phyloP scores from a whole-genome alignment of 768 basidiomycete genomes.

The Lactifluus pinguis region DNA sequence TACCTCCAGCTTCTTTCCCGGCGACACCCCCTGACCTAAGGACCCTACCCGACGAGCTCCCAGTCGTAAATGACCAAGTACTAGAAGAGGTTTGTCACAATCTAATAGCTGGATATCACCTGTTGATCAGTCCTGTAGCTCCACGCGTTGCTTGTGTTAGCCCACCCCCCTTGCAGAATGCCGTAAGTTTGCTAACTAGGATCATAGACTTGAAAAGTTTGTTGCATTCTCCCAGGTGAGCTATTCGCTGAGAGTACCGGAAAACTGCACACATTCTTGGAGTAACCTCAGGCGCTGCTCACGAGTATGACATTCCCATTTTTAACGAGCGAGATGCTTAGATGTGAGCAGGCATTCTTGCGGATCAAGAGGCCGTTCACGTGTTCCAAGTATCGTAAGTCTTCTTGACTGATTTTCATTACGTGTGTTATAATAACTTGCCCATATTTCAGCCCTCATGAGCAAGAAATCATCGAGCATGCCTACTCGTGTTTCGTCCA shows the following conservation, averaged over 20 bases:
- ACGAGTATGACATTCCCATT: background rate
- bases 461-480: constrained; percentile 18
- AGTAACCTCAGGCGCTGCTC: constrained; percentile 6
- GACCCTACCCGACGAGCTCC: constrained; percentile 16
- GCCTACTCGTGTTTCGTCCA: constrained; percentile 16
- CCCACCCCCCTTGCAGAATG: background rate
- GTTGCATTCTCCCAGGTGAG: constrained; percentile 24
- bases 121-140: constrained; percentile 29
- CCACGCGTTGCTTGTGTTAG: constrained; percentile 50
- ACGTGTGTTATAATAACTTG: no score
- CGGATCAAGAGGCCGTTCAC: constrained; percentile 13
- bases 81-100: constrained; percentile 35
- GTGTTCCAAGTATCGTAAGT: constrained; percentile 19
- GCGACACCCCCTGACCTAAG: constrained; percentile 22
- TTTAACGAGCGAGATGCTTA: background rate
- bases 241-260: background rate
- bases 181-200: background rate
- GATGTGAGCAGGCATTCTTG: constrained; percentile 9
- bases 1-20: constrained; percentile 46
- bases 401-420: background rate
- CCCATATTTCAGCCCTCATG: constrained; percentile 7
- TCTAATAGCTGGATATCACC: background rate
- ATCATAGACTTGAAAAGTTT: constrained; percentile 23
- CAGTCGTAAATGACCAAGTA: constrained; percentile 36
- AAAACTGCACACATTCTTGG: background rate